Evolutionary conservation across 169 alveolate species (phyloP), one percentile per base, ranked within the genome.

Genomic region (Eimeria maxima): DNA sequence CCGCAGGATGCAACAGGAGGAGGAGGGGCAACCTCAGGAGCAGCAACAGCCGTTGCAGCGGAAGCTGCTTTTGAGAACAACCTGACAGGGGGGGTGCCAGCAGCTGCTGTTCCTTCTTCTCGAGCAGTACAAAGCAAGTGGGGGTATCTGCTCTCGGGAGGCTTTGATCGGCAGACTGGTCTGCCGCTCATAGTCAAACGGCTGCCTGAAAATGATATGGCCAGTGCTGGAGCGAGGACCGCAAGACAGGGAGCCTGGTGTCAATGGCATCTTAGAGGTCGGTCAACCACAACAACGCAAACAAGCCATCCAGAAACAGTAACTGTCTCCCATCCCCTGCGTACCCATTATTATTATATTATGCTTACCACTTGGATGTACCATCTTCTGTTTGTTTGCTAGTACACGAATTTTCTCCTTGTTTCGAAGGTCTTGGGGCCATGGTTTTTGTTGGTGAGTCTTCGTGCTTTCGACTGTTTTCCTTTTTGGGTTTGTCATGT

Each of bases 171-270:
- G 47, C 90, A 16, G 7, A 81, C 90, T 3, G 73, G 73, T 4
- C 90, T 81, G n/a, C 90, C 69, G 6, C 33, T 81, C 11, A 53
- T 81, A 0, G 44, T 44, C 90, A 81, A 53, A 38, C 20, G 90
- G 27, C 1, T 47, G 42, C 90, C 90, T 11, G 73, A 81, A 50
- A 81, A 81, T n/a, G 71, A 47, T 63, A 81, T 45, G 16, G 90
- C 90, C 7, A 81, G 90, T 81, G 90, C 90, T 20, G 90, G 73
- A 8, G 90, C 90, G 16, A 38, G 90, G 14, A n/a, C 90, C 18
- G 90, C 90, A 4, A 45, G 73, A 13, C 90, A 81, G 73, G 44
- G 90, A 14, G 73, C 90, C 50, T 81, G 90, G 90, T 81, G 90
- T 38, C 90, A 81, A 24, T 11, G 45, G 13, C 90, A 81, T 16